Conservation (phyloP, 768 basidiomycete species). For the Cystofilobasidium bisporidii region DNA sequence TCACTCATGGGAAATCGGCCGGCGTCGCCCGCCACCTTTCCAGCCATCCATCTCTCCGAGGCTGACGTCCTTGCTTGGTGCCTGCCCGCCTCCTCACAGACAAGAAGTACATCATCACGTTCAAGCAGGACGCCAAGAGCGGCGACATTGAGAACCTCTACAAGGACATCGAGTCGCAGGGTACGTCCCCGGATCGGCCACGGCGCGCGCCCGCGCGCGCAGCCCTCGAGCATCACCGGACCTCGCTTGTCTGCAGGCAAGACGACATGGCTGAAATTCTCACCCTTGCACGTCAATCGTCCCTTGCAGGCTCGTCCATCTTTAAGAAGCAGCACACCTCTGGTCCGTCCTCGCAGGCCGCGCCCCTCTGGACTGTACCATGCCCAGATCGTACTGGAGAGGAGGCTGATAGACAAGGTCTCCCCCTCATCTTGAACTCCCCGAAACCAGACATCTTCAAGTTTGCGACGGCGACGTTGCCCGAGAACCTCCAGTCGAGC, state of each 20-base stretch:
- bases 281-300: not conserved
- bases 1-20: no score
- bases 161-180: conserved; percentile 8
- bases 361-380: no score
- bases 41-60: no score
- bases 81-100: not conserved
- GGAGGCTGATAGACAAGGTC: no score
- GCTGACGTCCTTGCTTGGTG: no score
- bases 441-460: not conserved
- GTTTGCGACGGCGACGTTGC: conserved; percentile 3
- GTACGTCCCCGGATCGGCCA: conserved; percentile 7
- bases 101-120: conserved; percentile 25
- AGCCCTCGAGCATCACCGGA: no score
- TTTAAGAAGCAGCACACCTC: conserved; percentile 11
- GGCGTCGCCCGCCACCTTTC: no score
- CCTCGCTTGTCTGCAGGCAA: no score
- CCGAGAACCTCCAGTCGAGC: not conserved
- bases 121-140: conserved; percentile 5
- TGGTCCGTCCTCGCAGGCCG: not conserved
- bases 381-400: no score
- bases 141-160: conserved; percentile 12
- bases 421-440: not conserved
- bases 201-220: not conserved
- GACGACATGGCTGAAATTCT: no score
- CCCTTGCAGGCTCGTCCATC: conserved; percentile 4